These are phyloP conservation scores for Euphorbia celastroides DNA, from an alignment of 441 rosid genomes.

Conservation along the genomic window DNA sequence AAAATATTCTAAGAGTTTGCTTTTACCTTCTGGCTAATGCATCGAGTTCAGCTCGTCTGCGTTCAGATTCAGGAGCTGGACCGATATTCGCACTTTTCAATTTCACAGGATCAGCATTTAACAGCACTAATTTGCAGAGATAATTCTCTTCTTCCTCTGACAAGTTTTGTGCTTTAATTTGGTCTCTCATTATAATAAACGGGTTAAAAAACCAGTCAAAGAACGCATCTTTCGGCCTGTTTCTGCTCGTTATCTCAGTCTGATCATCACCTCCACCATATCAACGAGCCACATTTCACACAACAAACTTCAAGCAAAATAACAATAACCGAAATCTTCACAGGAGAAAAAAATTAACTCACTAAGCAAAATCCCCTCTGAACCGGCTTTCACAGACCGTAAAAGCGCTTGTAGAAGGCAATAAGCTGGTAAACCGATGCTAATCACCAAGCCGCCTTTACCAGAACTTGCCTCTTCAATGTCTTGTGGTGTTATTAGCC, in stretches of 20 bases:
- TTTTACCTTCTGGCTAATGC: constrained; percentile 87
- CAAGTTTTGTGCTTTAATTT: constrained; percentile 68
- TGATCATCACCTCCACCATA: constrained; percentile 41
- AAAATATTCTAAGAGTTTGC: not conserved
- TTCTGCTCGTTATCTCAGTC: constrained; percentile 60
- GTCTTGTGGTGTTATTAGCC: constrained; percentile 68
- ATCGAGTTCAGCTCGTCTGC: constrained; percentile 68
- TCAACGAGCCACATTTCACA: not conserved
- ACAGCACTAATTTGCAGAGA: constrained; percentile 63
- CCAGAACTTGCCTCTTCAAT: constrained; percentile 64
- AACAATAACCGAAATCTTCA: not conserved
- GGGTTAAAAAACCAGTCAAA: constrained; percentile 93
- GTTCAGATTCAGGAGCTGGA: constrained; percentile 58
- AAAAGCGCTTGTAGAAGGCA: constrained; percentile 59
- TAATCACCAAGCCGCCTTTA: constrained; percentile 55
- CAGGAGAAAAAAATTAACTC: constrained; percentile 21
- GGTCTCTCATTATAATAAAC: constrained; percentile 76
- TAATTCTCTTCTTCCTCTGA: constrained; percentile 69
- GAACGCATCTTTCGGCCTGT: constrained; percentile 67
- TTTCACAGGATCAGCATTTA: constrained; percentile 55
- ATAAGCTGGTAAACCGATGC: constrained; percentile 82
- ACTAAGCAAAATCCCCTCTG: constrained; percentile 67
- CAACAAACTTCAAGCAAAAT: not conserved
- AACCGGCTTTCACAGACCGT: constrained; percentile 58
- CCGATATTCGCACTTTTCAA: constrained; percentile 45